Base-by-base conservation (phyloP, 345 rosid genomes). In the Lumnitzera littorea region DNA sequence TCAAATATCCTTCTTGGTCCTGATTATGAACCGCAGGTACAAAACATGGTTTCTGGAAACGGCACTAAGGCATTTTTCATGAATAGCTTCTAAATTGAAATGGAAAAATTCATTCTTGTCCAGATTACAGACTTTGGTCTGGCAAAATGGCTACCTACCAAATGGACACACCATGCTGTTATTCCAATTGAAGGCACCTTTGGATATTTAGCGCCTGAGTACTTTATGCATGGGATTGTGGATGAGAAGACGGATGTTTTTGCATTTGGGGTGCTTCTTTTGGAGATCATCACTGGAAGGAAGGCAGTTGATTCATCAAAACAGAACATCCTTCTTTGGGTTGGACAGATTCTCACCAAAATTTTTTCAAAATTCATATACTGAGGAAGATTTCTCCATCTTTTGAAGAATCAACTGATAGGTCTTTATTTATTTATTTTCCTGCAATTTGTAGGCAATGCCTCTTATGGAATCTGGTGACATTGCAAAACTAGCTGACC, bases 61-160 rank as follows among this genome's bases (percentile, higher is more conserved):
- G 14, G 51, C 24, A 51, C 17, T 57, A 43, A 48, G 24, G 17
- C 8, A 59, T 9, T 27, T 48, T 15, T 48, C 11, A 16, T 36
- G 10, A 36, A 36, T 9, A 36, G 43, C 7, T 36, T 36, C 7
- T 36, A 36, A 36, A 9, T 36, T 36, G 43, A 36, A 36, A 36
- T 36, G 7, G 43, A 9, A 36, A 36, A 36, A 36, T 36, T 9
- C 10, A 5, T 7, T 20, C 11, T 36, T 36, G 1, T 36, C 7
- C 53, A 89, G 98, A 92, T 92, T 23, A 72, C 96, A n/a, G 98
- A 92, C 79, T 92, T 92, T 56, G 98, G 98, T 64, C 84, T 92
- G 5, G 96, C 96, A 56, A 92, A 89, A 68, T 92, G 98, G 96
- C 78, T 92, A 13, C 96, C 96, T 16, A 89, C 85, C 73, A 89